phyloP scores from a whole-genome alignment of 768 basidiomycete genomes.

The Russula sp. region DNA sequence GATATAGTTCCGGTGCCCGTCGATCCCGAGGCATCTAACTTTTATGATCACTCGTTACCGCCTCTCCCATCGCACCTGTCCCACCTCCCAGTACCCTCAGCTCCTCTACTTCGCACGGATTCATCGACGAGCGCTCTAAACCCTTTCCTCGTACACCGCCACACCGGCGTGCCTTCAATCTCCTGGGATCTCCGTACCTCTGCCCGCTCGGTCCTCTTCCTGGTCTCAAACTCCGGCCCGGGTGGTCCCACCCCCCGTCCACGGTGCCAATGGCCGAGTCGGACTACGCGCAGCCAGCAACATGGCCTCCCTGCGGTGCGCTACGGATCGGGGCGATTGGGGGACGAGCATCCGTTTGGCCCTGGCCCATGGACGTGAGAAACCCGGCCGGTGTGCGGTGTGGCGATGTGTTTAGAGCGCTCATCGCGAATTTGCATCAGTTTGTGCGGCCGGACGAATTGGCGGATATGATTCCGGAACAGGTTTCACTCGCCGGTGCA shows the following conservation, averaged over 20 bases:
- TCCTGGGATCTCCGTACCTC: slow-evolving; percentile 47
- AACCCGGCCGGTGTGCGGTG: slow-evolving; percentile 49
- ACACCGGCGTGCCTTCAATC: slow-evolving; percentile 44
- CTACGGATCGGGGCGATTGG: slow-evolving; percentile 58
- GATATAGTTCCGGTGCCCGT: not conserved
- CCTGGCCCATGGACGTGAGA: slow-evolving; percentile 54
- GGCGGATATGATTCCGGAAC: slow-evolving; percentile 29
- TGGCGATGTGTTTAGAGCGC: slow-evolving; percentile 49
- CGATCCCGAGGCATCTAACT: slow-evolving; percentile 7
- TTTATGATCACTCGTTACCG: slow-evolving; percentile 48
- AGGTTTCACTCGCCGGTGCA: not conserved
- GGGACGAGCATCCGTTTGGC: slow-evolving; percentile 43
- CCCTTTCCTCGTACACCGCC: slow-evolving; percentile 50
- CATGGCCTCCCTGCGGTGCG: slow-evolving; percentile 55
- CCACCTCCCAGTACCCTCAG: slow-evolving; percentile 37
- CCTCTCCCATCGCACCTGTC: slow-evolving; percentile 39
- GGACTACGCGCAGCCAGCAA: slow-evolving; percentile 56
- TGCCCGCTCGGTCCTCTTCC: slow-evolving; percentile 28
- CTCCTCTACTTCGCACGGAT: slow-evolving; percentile 37
- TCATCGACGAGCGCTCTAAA: slow-evolving; percentile 52
- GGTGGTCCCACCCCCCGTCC: slow-evolving; percentile 35
- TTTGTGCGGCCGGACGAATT: slow-evolving; percentile 35
- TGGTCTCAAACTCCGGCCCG: slow-evolving; percentile 22
- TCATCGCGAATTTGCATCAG: slow-evolving; percentile 45
- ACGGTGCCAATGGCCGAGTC: slow-evolving; percentile 29